Base-by-base conservation (phyloP, 768 basidiomycete genomes). In the Hysterangium stoloniferum region DNA sequence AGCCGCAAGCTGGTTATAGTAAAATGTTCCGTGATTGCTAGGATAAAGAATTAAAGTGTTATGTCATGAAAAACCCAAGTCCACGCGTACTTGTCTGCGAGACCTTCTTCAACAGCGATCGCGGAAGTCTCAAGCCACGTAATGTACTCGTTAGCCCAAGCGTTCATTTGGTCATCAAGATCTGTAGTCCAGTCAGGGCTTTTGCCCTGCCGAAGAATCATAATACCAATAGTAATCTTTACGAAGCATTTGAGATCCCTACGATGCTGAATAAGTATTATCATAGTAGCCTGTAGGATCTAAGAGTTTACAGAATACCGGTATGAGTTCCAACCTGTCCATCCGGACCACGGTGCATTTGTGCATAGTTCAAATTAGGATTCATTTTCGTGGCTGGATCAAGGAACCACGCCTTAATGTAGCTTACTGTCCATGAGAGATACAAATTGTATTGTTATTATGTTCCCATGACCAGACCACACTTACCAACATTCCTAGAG, bases 1-100 rank as follows among this genome's bases (percentile, higher is more conserved):
- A 0, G 80, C 69, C 0, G 76, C 73, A 1, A 78, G 67, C 58
- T 86, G 82, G 55, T 75, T 77, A 58, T 70, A 76, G 61, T 76
- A 84, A 62, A 77, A 85, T 0, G 76, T 69, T 28, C 79, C 82
- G 56, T 84, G 83, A 56, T 85, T 85, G 58, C 81, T 84, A 56
- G 6, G 36, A 43, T 11, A 9, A 1, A 42, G 24, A 27, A 20
- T 45, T 20, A 19, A 5, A 40, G 31, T 8, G n/a, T 20, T 15
- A 13, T 22, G 29, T 19, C 20, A 8, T 36, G 20, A 47, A 40
- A 33, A 42, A 56, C 20, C 1, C 24, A 45, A 25, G 44, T 2
- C 47, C 34, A 13, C 15, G 61, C 71, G 56, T 52, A 79, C 79
- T 81, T 81, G 19, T 72, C 68, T 29, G 74, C 71, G 2, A 59